Base-by-base conservation (phyloP, 192 early-diverging fungal genomes). In the Helicostylum pulchrum region DNA sequence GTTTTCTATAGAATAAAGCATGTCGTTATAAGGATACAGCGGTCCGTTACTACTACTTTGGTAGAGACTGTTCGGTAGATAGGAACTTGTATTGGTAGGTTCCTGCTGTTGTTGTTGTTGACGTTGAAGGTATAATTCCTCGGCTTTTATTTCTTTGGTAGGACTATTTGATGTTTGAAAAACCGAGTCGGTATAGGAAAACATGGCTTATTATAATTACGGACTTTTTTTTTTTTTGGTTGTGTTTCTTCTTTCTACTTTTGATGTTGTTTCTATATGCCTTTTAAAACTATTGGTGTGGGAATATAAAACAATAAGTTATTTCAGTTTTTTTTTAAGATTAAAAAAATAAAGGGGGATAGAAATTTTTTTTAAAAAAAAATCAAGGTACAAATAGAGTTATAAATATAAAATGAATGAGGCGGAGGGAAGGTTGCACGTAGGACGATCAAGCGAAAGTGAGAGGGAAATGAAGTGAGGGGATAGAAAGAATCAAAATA, bases 311-410 rank as follows among this genome's bases (percentile, higher is more conserved):
- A 26, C 26, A 26, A 26, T 26, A 54, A 34, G 26, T 31, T 15
- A 34, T 32, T 32, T 32, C 3, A 32, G 53, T 53, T 32, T n/a
- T 34, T 17, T 39, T 20, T 9, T 9, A 55, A 36, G 2, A 55
- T 34, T 34, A 53, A 55, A 55, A 34, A 31, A 31, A 55, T 32
- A 55, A 12, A 10, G 19, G 32, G 31, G 12, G 32, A 34, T 19
- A 39, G 34, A 56, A 19, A 34, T 17, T 39, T 36, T 56, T 56
- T 55, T 59, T 55, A 39, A 39, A 42, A n/a, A n/a, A n/a, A n/a
- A n/a, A n/a, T n/a, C n/a, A n/a, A 39, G 8, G 39, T 23, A 59
- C 17, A 42, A 59, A 44, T 39, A 58, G 14, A 6, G 36, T 21
- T n/a, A 58, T 14, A 23, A 17, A 14, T 34, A 57, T 53, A 55